phyloP scores from a whole-genome alignment of 306 rosid genomes.

The Comarum palustre region DNA sequence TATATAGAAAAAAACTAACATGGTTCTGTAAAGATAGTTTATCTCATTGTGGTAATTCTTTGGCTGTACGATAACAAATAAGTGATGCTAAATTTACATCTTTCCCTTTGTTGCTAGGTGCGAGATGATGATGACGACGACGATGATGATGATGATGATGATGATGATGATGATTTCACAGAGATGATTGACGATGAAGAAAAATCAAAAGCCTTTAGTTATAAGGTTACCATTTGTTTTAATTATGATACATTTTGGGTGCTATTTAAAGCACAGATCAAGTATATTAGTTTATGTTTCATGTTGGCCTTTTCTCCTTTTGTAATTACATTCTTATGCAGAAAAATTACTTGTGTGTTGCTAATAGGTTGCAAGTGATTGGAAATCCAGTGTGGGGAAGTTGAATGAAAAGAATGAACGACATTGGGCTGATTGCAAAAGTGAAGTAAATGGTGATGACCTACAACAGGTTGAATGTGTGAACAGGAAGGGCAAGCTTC shows the following conservation, averaged over 20 bases:
- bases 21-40: background rate
- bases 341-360: conserved; percentile 10
- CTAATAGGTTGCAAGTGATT: conserved; percentile 51
- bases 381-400: conserved; percentile 42
- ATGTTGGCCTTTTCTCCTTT: conserved; percentile 7
- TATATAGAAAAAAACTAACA: background rate
- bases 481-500: conserved; percentile 42
- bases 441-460: conserved; percentile 42
- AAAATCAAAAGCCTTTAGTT: conserved; percentile 33
- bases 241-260: background rate
- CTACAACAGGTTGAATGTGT: conserved; percentile 36
- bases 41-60: background rate
- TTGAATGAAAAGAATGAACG: conserved; percentile 44
- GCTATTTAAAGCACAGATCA: conserved; percentile 1
- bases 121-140: conserved; percentile 59
- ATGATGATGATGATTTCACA: conserved; percentile 54
- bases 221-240: conserved; percentile 32
- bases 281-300: conserved; percentile 3
- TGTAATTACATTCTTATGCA: background rate
- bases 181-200: conserved; percentile 75
- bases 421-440: conserved; percentile 37
- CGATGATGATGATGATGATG: conserved; percentile 64
- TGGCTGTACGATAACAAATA: background rate
- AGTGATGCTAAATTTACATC: conserved; percentile 23
- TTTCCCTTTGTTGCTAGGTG: conserved; percentile 43